phyloP scores from a whole-genome alignment of 2,329 filamentous ascomycete species.

The Penicillium freii region DNA sequence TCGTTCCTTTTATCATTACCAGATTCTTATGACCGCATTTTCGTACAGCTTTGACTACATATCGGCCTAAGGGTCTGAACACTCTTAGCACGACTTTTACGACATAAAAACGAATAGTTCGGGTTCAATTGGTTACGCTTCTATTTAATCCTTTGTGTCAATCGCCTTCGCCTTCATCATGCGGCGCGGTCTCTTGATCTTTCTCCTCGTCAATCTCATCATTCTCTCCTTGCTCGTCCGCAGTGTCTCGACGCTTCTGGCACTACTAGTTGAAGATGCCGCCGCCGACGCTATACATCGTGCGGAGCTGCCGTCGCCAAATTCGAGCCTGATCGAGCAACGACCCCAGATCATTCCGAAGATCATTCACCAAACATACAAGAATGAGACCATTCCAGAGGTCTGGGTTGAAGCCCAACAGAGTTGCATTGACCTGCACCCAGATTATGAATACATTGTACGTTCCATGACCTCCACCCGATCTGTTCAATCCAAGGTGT shows the following conservation, averaged over 20 bases:
- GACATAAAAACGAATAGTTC: neutral
- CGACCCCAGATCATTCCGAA: slow-evolving; percentile 66
- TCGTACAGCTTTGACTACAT: neutral
- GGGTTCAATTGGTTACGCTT: neutral
- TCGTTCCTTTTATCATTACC: neutral
- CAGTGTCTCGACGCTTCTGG: slow-evolving; percentile 68
- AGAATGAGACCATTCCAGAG: slow-evolving; percentile 65
- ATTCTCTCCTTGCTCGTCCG: slow-evolving; percentile 64
- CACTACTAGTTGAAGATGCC: slow-evolving; percentile 67
- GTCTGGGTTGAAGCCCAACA: slow-evolving; percentile 65
- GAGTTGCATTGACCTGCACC: slow-evolving; percentile 65
- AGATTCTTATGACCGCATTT: neutral
- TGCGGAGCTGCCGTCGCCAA: slow-evolving; percentile 64
- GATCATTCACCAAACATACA: slow-evolving; percentile 76
- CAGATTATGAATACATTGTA: slow-evolving; percentile 72
- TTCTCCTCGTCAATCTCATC: slow-evolving; percentile 63
- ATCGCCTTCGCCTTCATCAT: slow-evolving; percentile 43
- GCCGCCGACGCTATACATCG: slow-evolving; percentile 64
- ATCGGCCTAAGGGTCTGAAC: neutral
- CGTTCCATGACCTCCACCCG: slow-evolving; percentile 17
- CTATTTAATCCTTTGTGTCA: neutral
- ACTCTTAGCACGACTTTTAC: neutral
- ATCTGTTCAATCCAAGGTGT: neutral
- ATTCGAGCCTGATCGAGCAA: slow-evolving; percentile 58
- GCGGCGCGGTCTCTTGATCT: slow-evolving; percentile 61